phyloP scores from a whole-genome alignment of 768 basidiomycete species.

The Lactarius vividus region DNA sequence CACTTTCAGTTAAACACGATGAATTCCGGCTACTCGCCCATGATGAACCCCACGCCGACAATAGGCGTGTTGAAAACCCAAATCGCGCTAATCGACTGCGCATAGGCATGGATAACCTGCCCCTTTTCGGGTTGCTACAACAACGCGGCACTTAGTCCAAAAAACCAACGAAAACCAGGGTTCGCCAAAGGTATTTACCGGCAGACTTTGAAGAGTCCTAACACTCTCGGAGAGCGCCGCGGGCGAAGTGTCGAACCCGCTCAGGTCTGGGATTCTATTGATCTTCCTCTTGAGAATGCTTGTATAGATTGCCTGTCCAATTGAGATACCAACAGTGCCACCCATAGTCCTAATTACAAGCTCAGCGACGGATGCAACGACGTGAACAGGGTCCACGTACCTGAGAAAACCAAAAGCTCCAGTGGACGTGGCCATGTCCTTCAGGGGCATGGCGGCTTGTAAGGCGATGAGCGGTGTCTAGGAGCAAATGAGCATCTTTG shows the following conservation, averaged over 20 bases:
- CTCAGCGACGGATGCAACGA: constrained; percentile 7
- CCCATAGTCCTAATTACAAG: constrained; percentile 53
- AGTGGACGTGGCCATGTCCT: constrained; percentile 84
- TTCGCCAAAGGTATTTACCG: constrained; percentile 24
- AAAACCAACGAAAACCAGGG: too few species aligned
- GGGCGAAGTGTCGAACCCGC: constrained; percentile 27
- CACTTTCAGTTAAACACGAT: background rate
- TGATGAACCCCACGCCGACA: constrained; percentile 34
- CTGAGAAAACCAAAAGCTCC: constrained; percentile 68
- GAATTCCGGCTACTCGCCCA: constrained; percentile 27
- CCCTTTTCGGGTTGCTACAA: constrained; percentile 34
- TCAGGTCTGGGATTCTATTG: constrained; percentile 23
- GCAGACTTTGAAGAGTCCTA: constrained; percentile 27
- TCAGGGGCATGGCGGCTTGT: constrained; percentile 85
- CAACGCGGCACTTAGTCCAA: background rate
- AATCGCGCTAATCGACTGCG: constrained; percentile 38
- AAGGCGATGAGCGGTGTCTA: constrained; percentile 68
- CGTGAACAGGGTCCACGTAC: constrained; percentile 34
- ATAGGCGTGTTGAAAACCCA: constrained; percentile 41
- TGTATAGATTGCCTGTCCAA: constrained; percentile 69
- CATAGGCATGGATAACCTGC: constrained; percentile 39
- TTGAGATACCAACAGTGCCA: constrained; percentile 71
- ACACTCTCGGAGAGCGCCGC: constrained; percentile 33
- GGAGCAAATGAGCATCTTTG: background rate
- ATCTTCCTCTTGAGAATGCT: constrained; percentile 41